phyloP scores from a whole-genome alignment of 352 stramenopile species.

The Globisporangium paddicum region DNA sequence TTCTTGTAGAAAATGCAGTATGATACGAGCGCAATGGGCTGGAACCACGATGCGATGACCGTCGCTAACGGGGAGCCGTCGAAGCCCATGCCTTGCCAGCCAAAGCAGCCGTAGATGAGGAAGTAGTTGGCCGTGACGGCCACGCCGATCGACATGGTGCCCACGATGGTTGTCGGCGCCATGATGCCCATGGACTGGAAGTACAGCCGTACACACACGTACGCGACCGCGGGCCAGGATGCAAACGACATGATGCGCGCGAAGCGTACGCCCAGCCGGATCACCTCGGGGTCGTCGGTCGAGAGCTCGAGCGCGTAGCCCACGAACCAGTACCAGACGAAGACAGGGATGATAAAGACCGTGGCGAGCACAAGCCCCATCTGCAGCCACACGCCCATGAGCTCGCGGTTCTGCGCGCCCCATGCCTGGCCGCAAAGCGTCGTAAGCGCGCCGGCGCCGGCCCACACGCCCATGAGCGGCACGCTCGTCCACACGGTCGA shows the following conservation, averaged over 20 bases:
- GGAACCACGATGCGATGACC: conserved; percentile 77
- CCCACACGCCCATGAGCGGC: conserved; percentile 65
- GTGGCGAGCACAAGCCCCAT: conserved; percentile 28
- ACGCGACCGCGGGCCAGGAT: conserved; percentile 65
- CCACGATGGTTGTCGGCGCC: conserved; percentile 67
- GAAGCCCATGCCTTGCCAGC: conserved; percentile 61
- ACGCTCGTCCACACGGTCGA: conserved; percentile 74
- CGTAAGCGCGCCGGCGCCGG: conserved; percentile 64
- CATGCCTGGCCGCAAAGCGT: conserved; percentile 37
- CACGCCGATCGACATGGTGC: conserved; percentile 58
- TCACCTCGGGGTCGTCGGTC: conserved; percentile 56
- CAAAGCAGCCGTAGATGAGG: conserved; percentile 52
- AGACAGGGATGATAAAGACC: conserved; percentile 28
- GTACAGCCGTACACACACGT: conserved; percentile 75
- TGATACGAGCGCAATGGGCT: conserved; percentile 63
- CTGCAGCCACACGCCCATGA: conserved; percentile 37
- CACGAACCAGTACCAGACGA: conserved; percentile 41
- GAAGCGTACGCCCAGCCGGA: conserved; percentile 64
- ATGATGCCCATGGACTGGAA: conserved; percentile 85
- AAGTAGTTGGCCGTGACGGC: conserved; percentile 62
- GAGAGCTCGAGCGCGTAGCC: conserved; percentile 49
- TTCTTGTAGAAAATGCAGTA: conserved; percentile 77
- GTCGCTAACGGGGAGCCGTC: conserved; percentile 71
- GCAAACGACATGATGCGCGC: conserved; percentile 72
- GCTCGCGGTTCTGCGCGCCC: conserved; percentile 28